These are phyloP conservation scores for Colletotrichum tropicicola DNA, from an alignment of 2,329 filamentous ascomycete species.

Conservation along the genomic window DNA sequence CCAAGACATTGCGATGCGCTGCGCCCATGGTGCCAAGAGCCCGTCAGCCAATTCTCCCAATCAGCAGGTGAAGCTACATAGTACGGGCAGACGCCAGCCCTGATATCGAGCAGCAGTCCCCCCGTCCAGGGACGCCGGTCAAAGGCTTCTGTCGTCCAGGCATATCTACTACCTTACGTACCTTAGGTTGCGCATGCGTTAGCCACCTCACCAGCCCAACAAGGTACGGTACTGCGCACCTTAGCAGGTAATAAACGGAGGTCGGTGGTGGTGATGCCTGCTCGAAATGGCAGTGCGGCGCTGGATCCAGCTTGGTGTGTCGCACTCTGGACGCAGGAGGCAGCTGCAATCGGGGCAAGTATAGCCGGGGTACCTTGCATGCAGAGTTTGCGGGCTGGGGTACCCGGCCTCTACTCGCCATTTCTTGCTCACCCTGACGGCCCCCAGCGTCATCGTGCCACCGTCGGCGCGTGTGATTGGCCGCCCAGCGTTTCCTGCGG, in stretches of 20 bases:
- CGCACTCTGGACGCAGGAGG: not conserved
- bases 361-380: constrained; percentile 27
- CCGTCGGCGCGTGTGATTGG: constrained; percentile 6
- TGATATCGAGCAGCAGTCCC: too few relatives aligned
- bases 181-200: too few relatives aligned
- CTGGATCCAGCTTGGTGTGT: not conserved
- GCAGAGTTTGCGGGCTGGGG: constrained; percentile 15
- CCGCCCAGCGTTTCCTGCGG: not conserved
- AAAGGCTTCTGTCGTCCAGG: too few relatives aligned
- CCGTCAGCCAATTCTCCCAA: too few relatives aligned
- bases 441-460: constrained; percentile 21
- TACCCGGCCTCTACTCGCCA: constrained; percentile 4
- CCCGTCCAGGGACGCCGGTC: too few relatives aligned
- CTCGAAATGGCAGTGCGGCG: not conserved
- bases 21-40: constrained; percentile 22
- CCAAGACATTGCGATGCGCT: constrained; percentile 12
- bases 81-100: not conserved
- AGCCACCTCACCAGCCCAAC: not conserved
- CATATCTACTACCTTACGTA: too few relatives aligned
- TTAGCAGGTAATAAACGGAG: not conserved
- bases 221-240: not conserved
- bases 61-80: not conserved
- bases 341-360: not conserved
- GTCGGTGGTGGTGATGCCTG: not conserved
- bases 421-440: constrained; percentile 3